Percentiles rank a stretch among this genome's conserved stretches.
These are phyloP conservation scores for Fusarium lyarnte DNA, from an alignment of 2,329 filamentous ascomycete genomes.

Conservation along the genomic window DNA sequence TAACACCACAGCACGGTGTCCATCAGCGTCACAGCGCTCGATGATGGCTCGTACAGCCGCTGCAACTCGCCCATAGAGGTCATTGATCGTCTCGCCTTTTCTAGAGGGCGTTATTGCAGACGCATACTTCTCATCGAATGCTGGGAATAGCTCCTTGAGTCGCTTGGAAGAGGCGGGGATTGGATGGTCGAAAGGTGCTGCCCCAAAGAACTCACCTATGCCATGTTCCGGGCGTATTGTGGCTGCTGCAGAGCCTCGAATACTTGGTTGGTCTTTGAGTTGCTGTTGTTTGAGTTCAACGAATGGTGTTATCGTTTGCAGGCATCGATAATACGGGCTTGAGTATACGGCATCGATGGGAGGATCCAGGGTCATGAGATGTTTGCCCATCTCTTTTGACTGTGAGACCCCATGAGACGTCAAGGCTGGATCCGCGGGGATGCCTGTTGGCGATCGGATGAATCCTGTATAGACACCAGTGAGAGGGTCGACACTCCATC, in stretches of 20 bases:
- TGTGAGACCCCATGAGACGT: constrained; percentile 88
- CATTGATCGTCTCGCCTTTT: constrained; percentile 80
- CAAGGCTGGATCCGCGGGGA: constrained; percentile 86
- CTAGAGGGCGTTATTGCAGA: constrained; percentile 72
- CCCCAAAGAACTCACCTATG: constrained; percentile 89
- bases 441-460: constrained; percentile 84
- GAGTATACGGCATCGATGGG: constrained; percentile 82
- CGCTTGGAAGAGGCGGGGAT: constrained; percentile 71
- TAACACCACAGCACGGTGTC: constrained; percentile 76
- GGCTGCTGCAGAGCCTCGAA: constrained; percentile 38
- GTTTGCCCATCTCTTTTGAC: constrained; percentile 76
- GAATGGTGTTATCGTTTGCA: constrained; percentile 83
- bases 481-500: constrained; percentile 84
- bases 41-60: constrained; percentile 77
- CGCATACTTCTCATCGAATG: constrained; percentile 65
- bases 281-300: constrained; percentile 55
- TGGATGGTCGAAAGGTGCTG: constrained; percentile 86
- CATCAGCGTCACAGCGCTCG: constrained; percentile 74
- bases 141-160: constrained; percentile 75
- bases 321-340: constrained; percentile 86
- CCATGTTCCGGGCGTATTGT: constrained; percentile 66
- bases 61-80: constrained; percentile 83
- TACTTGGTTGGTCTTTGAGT: constrained; percentile 9
- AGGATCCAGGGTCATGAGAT: constrained; percentile 70
- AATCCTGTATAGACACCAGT: constrained; percentile 81